Evolutionary conservation across 306 rosid genomes (phyloP).

Genomic region (Dryas drummondii): DNA sequence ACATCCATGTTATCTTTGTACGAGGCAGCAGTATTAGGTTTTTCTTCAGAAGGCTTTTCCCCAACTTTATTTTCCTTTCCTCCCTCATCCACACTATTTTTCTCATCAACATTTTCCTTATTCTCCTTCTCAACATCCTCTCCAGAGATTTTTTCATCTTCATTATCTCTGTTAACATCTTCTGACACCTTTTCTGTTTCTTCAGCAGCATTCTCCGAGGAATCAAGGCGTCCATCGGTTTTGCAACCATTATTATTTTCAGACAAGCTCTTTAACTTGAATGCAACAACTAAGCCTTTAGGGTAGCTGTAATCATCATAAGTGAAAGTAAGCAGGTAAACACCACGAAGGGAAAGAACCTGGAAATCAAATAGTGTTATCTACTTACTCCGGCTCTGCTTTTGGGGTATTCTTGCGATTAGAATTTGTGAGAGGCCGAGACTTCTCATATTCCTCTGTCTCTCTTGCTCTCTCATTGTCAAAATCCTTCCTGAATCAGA

Average conservation of each 20-base stretch:
- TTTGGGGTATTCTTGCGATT: slow-evolving; percentile 40
- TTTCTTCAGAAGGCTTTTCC: slow-evolving; percentile 29
- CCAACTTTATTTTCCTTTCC: slow-evolving; percentile 42
- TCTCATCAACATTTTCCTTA: slow-evolving; percentile 30
- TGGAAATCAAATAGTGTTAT: neutral
- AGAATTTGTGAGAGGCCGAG: slow-evolving; percentile 35
- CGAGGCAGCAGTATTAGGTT: slow-evolving; percentile 31
- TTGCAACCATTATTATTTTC: slow-evolving; percentile 26
- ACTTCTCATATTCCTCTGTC: slow-evolving; percentile 46
- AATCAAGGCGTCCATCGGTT: slow-evolving; percentile 31
- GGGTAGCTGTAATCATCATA: slow-evolving; percentile 65
- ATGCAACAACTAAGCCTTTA: slow-evolving; percentile 78
- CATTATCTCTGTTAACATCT: slow-evolving; percentile 21
- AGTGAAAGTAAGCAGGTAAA: slow-evolving; percentile 21
- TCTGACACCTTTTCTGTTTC: slow-evolving; percentile 25
- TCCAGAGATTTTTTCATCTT: slow-evolving; percentile 34
- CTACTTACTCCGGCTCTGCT: slow-evolving; percentile 51
- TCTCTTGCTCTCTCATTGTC: slow-evolving; percentile 69
- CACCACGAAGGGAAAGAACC: neutral
- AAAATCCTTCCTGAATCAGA: slow-evolving; percentile 67
- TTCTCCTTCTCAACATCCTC: slow-evolving; percentile 23
- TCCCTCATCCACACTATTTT: slow-evolving; percentile 33
- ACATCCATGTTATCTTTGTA: slow-evolving; percentile 69
- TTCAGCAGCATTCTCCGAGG: slow-evolving; percentile 26
- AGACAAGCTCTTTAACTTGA: slow-evolving; percentile 51